Evolutionary conservation across 2,329 filamentous ascomycete species (phyloP), one percentile per base, ranked within the genome.

Genomic region (Beauveria rudraprayagi): DNA sequence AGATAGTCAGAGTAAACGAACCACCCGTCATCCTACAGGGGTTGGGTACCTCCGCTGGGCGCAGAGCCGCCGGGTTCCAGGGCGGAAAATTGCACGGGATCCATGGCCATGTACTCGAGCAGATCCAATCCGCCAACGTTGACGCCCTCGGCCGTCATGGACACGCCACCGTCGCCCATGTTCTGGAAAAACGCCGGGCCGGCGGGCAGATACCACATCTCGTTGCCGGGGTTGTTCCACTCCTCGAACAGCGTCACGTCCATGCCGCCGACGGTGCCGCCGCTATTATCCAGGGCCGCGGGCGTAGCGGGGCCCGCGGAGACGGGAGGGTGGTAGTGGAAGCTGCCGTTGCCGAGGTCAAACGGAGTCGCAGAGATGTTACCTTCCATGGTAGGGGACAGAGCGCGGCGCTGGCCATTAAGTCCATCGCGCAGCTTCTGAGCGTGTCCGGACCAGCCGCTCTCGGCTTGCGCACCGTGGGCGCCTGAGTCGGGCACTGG

Each of bases 21-120:
- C 5, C 14, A 28, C n/a, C 19, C 28, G 48, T 34, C 48, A n/a
- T 19, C 40, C 16, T 51, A 58, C 50, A 62, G 44, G 3, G 58
- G 58, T 43, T 60, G 41, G 3, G 58, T 60, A 10, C 58, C 58
- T 37, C 56, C 56, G 28, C 44, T 53, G 7, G 17, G 43, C 10
- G 34, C 56, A 9, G 52, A 48, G 24, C 44, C 44, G 44, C 43
- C 50, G 19, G 52, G 30, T 11, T 61, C 59, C 19, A 61, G 6
- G 16, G 16, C 8, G 16, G 77, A 73, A 51, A 78, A 78, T 44
- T 76, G 74, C 41, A 71, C 69, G 3, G 74, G 70, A 44, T 83
- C 84, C 80, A 87, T 83, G 8, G 83, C 81, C 84, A 88, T 87
- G 65, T 85, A 87, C 68, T 89, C 86, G 16, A 89, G 77, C 66